These are phyloP conservation scores for Zalaria obscura DNA, from an alignment of 2,329 filamentous ascomycete species.

Conservation along the genomic window DNA sequence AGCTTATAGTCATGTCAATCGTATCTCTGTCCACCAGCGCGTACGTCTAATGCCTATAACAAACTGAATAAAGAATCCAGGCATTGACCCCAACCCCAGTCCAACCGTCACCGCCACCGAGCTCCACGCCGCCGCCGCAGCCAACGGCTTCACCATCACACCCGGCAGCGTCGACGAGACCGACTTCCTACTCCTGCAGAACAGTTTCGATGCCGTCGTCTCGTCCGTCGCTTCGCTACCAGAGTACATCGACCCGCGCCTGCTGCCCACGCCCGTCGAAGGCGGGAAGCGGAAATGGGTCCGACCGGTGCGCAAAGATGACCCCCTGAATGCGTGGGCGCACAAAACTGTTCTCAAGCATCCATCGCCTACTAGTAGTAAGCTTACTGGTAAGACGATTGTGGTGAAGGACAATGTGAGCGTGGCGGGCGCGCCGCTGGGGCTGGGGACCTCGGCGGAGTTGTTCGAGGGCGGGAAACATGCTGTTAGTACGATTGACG, in stretches of 20 bases:
- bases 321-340: constrained; percentile 31
- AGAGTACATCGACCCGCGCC: constrained; percentile 22
- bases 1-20: constrained; percentile 11
- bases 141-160: constrained; percentile 12
- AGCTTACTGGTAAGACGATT: constrained; percentile 18
- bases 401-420: constrained; percentile 36
- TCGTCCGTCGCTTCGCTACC: constrained; percentile 10
- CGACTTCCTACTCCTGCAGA: constrained; percentile 13
- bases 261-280: constrained; percentile 15
- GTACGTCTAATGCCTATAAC: neutral
- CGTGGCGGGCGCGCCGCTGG: constrained; percentile 29
- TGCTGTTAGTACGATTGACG: constrained; percentile 25
- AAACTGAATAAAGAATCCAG: no score
- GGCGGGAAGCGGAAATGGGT: constrained; percentile 11
- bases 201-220: constrained; percentile 14
- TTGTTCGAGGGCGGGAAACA: constrained; percentile 23
- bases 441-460: constrained; percentile 25
- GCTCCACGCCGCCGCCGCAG: constrained; percentile 9
- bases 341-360: constrained; percentile 20
- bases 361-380: constrained; percentile 9
- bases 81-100: neutral
- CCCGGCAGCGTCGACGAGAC: constrained; percentile 10
- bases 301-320: constrained; percentile 15
- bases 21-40: constrained; percentile 13
- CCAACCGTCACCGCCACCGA: constrained; percentile 14